Conservation (phyloP, 2,329 filamentous ascomycete genomes). For the Monosporascus sp. region DNA sequence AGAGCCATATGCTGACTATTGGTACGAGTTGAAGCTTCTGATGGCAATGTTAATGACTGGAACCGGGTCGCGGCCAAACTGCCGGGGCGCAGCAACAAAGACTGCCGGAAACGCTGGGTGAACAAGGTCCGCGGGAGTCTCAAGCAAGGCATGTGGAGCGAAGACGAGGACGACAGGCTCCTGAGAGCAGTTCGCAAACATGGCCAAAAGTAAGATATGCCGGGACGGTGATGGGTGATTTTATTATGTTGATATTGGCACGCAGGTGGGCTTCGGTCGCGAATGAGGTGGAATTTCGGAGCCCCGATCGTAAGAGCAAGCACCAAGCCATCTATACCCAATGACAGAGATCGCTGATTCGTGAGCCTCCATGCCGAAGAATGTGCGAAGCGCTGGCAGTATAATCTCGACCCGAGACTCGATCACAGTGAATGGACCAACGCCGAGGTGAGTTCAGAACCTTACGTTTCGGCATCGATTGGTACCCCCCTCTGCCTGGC, state of each 20-base stretch:
- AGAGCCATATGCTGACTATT: no score
- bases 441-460: conserved; percentile 12
- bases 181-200: conserved; percentile 29
- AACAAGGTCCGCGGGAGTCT: conserved; percentile 11
- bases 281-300: conserved; percentile 29
- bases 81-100: conserved; percentile 11
- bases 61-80: conserved; percentile 11
- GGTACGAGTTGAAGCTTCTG: background rate
- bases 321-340: background rate
- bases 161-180: conserved; percentile 16
- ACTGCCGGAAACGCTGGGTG: conserved; percentile 14
- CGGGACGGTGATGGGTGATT: no score
- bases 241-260: conserved; percentile 1
- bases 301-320: conserved; percentile 17
- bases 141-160: conserved; percentile 10
- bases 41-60: conserved; percentile 4
- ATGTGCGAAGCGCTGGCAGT: conserved; percentile 42
- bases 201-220: conserved; percentile 27
- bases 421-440: conserved; percentile 19
- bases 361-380: conserved; percentile 22
- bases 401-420: conserved; percentile 36
- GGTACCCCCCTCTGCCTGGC: background rate
- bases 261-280: conserved; percentile 37
- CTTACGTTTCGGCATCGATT: background rate
- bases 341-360: background rate